Conservation (phyloP, 768 basidiomycete genomes). For the Gloeophyllum trabeum region DNA sequence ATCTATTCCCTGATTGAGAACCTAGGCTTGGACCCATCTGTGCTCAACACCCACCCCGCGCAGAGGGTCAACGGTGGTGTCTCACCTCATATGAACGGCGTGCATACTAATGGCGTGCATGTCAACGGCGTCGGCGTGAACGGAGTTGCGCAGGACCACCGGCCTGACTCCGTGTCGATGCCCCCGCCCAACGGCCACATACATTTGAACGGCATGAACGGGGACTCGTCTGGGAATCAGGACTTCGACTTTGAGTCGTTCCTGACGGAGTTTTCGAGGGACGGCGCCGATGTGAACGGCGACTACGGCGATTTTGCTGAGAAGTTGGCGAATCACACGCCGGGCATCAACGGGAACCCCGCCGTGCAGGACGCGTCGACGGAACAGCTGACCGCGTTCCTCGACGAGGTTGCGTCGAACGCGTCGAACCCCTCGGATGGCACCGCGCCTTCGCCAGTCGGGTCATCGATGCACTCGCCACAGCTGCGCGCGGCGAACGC, state of each 20-base stretch:
- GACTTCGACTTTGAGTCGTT: slow-evolving; percentile 30
- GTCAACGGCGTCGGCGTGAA: background rate
- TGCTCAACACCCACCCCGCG: slow-evolving; percentile 12
- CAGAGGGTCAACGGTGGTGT: slow-evolving; percentile 1
- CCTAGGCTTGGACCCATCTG: slow-evolving; percentile 49
- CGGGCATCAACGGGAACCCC: too few relatives aligned
- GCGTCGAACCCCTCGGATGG: too few relatives aligned
- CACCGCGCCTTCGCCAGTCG: too few relatives aligned
- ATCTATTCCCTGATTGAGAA: slow-evolving; percentile 65
- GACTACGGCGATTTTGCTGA: slow-evolving; percentile 21
- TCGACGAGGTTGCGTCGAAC: slow-evolving; percentile 27
- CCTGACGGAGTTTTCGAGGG: slow-evolving; percentile 25
- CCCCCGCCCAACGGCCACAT: background rate
- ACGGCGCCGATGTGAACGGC: slow-evolving; percentile 16
- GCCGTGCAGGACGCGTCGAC: slow-evolving; percentile 20
- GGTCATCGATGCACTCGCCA: too few relatives aligned
- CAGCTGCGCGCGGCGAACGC: too few relatives aligned
- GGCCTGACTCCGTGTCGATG: too few relatives aligned
- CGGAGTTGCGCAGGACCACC: background rate
- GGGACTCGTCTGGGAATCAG: slow-evolving; percentile 8
- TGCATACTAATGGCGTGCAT: background rate
- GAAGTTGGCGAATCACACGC: background rate
- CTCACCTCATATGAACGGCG: background rate
- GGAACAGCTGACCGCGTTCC: slow-evolving; percentile 28
- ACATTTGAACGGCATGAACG: slow-evolving; percentile 1